Evolutionary conservation across 768 basidiomycete species (phyloP), one percentile per base, ranked within the genome.

Genomic region (Russula dissimulans): DNA sequence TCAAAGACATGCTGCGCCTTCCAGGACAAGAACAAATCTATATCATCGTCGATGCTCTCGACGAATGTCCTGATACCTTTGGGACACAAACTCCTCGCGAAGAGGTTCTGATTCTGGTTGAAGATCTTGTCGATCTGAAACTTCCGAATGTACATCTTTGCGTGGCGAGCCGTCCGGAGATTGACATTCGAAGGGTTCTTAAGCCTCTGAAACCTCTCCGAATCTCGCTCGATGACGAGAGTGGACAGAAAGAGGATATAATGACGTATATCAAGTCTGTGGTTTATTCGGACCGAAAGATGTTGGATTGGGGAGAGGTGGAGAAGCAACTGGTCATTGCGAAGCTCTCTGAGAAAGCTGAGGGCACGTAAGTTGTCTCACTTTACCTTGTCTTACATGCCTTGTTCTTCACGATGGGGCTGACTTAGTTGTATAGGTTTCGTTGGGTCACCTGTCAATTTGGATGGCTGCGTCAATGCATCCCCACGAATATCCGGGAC

Each of bases 291-390:
- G 52, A 60, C 41, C 2, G 41, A 6, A 43, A 1, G n/a, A 49
- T 62, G 61, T 31, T 5, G 39, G 10, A 41, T 11, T 41, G 39
- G 39, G 48, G 14, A 9, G 41, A 32, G 5, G 38, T 29, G 10
- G 57, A 59, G 22, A 12, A 22, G n/a, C 15, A 45, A 5, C 44
- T 54, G 0, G 61, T 59, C 6, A 36, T 62, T 12, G 32, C 43
- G 6, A 32, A 10, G 0, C 61, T 62, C 14, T 49, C 57, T 11
- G 17, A 31, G 4, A 54, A 54, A 26, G 51, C 57, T 9, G 45
- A 54, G 4, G 61, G 61, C 29, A 62, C 54, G 61, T 62, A 48
- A 42, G 61, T 12, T 5, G 22, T 26, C 22, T 26, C 22, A 9
- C 9, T 6, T 18, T 32, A 11, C 4, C 8, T 26, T 7, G 11